phyloP scores from a whole-genome alignment of 1,284 basidiomycete genomes.

The Moesziomyces sp. region DNA sequence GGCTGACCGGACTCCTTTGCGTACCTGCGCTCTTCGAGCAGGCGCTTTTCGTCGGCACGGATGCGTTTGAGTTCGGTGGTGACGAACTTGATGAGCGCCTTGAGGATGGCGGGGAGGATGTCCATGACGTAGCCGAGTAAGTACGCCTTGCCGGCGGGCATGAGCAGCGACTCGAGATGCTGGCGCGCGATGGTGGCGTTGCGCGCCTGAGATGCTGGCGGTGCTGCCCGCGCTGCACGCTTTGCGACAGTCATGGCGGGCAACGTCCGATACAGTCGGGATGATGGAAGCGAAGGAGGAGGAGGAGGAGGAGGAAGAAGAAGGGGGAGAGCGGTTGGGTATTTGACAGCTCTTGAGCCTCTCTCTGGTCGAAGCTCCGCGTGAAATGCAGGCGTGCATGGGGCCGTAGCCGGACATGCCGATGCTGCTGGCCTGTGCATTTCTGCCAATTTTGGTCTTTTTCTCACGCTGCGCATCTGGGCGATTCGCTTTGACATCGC shows the following conservation, averaged over 20 bases:
- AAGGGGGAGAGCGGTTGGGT: too few species aligned
- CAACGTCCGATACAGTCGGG: too few species aligned
- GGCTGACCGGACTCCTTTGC: constrained; percentile 22
- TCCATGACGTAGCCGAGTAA: constrained; percentile 59
- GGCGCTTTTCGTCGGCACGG: constrained; percentile 28
- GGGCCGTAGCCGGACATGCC: constrained; percentile 5
- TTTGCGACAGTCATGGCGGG: not conserved
- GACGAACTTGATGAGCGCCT: constrained; percentile 51
- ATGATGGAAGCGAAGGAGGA: not conserved
- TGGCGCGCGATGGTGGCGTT: constrained; percentile 1
- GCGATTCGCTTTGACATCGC: not conserved
- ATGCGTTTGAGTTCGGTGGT: constrained; percentile 42
- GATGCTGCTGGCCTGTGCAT: constrained; percentile 7
- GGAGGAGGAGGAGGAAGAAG: too few species aligned
- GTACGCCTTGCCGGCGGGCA: constrained; percentile 57
- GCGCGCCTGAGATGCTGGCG: not conserved
- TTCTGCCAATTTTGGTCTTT: not conserved
- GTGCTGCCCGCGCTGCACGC: too few species aligned
- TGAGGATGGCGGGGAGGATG: constrained; percentile 58
- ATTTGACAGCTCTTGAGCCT: too few species aligned
- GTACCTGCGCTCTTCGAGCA: constrained; percentile 32
- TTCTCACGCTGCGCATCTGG: constrained; percentile 5
- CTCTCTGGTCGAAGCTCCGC: too few species aligned
- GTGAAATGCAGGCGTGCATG: not conserved
- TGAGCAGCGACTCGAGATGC: constrained; percentile 43